Evolutionary conservation across 2,329 filamentous ascomycete genomes (phyloP).

Genomic region (Talaromyces sp.): DNA sequence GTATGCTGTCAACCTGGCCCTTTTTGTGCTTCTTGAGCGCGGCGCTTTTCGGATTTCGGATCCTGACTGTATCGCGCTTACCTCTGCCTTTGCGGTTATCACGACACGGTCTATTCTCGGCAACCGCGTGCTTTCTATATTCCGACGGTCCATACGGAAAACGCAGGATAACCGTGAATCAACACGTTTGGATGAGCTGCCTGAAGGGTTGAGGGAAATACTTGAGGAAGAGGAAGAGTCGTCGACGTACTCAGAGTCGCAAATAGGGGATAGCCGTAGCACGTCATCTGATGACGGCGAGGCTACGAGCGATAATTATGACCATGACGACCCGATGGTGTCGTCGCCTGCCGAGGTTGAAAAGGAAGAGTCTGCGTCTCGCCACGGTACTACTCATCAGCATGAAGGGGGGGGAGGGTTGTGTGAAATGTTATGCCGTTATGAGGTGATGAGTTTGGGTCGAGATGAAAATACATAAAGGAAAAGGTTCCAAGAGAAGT

Average conservation of each 20-base stretch:
- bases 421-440: slow-evolving; percentile 35
- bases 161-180: background rate
- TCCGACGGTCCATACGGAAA: slow-evolving; percentile 26
- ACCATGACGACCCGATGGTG: background rate
- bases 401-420: slow-evolving; percentile 22
- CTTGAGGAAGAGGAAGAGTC: slow-evolving; percentile 22
- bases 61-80: slow-evolving; percentile 29
- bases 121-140: slow-evolving; percentile 31
- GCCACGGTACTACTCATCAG: background rate
- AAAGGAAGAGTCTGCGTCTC: background rate
- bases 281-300: background rate
- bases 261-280: background rate
- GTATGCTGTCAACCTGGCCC: slow-evolving; percentile 34
- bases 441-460: slow-evolving; percentile 34
- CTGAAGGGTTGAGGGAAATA: slow-evolving; percentile 30
- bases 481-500: background rate
- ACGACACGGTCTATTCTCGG: slow-evolving; percentile 31
- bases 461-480: slow-evolving; percentile 20
- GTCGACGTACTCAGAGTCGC: slow-evolving; percentile 20
- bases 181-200: slow-evolving; percentile 6
- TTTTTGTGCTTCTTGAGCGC: slow-evolving; percentile 27
- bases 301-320: background rate
- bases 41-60: slow-evolving; percentile 29
- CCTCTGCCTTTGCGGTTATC: slow-evolving; percentile 29
- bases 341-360: background rate